These are phyloP conservation scores for Lodderomyces pseudojiufengensis DNA, from an alignment of 1,139 yeast species.

Conservation along the genomic window DNA sequence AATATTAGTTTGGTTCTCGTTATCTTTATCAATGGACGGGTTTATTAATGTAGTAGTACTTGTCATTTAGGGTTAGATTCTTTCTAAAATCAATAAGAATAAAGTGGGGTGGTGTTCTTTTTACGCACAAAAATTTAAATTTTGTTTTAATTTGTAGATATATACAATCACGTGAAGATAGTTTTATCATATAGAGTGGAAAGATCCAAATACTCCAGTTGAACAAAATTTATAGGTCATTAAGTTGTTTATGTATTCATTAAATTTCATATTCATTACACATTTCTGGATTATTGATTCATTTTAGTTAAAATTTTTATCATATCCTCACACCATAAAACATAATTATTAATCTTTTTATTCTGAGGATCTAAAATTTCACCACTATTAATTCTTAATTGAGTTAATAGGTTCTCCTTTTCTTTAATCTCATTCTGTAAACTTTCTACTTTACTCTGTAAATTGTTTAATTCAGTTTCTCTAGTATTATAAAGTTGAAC, in stretches of 20 bases:
- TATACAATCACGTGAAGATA: no score
- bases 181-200: no score
- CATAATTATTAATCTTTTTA: slow-evolving; percentile 20
- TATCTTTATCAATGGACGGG: neutral
- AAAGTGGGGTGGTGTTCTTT: neutral
- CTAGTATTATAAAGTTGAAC: slow-evolving; percentile 7
- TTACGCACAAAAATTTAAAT: neutral
- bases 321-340: slow-evolving; percentile 31
- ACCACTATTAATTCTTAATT: slow-evolving; percentile 7
- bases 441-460: slow-evolving; percentile 3
- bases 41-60: neutral
- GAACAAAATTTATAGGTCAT: no score
- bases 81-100: neutral
- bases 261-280: no score
- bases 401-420: slow-evolving; percentile 4
- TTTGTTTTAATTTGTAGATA: slow-evolving; percentile 8
- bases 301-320: slow-evolving; percentile 22
- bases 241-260: no score
- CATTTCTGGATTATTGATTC: no score
- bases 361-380: no score
- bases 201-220: no score
- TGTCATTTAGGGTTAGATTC: slow-evolving; percentile 2
- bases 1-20: no score
- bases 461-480: slow-evolving; percentile 6
- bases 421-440: slow-evolving; percentile 6